phyloP scores from a whole-genome alignment of 148 eudicot genomes.

The Silene conica region DNA sequence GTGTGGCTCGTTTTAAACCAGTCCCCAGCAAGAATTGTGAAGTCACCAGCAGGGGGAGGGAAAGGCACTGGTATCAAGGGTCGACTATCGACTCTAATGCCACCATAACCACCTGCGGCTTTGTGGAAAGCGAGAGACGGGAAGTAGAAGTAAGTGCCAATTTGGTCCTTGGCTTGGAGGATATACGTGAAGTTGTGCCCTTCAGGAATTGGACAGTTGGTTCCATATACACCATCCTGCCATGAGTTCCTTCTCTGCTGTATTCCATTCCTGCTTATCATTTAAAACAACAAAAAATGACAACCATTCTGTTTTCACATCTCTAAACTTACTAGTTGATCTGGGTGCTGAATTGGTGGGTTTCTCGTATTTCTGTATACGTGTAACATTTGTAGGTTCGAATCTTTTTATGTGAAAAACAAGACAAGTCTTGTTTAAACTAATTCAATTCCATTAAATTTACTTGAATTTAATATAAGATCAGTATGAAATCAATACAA shows the following conservation, averaged over 20 bases:
- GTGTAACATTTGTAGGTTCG: no score
- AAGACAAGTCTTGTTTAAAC: no score
- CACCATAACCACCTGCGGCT: constrained; percentile 73
- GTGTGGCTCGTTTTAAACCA: constrained; percentile 65
- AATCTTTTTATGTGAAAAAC: no score
- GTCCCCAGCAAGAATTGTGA: constrained; percentile 59
- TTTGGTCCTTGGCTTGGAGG: constrained; percentile 65
- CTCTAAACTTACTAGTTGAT: no score
- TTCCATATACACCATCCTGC: constrained; percentile 68
- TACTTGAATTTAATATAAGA: no score
- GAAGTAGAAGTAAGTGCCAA: constrained; percentile 68
- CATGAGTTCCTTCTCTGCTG: constrained; percentile 69
- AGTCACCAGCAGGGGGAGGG: constrained; percentile 61
- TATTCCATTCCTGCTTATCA: constrained; percentile 52
- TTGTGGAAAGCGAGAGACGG: constrained; percentile 71
- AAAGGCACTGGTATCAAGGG: constrained; percentile 62
- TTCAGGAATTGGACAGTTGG: constrained; percentile 67
- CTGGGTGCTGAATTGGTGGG: no score
- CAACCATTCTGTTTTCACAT: neutral
- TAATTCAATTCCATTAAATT: no score
- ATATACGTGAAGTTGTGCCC: constrained; percentile 60
- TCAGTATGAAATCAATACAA: no score
- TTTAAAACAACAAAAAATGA: neutral
- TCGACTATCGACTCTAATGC: constrained; percentile 53
- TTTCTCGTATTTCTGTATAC: no score